These are phyloP conservation scores for Tanozyma kutaoensis DNA, from an alignment of 805 yeast species.

Conservation along the genomic window DNA sequence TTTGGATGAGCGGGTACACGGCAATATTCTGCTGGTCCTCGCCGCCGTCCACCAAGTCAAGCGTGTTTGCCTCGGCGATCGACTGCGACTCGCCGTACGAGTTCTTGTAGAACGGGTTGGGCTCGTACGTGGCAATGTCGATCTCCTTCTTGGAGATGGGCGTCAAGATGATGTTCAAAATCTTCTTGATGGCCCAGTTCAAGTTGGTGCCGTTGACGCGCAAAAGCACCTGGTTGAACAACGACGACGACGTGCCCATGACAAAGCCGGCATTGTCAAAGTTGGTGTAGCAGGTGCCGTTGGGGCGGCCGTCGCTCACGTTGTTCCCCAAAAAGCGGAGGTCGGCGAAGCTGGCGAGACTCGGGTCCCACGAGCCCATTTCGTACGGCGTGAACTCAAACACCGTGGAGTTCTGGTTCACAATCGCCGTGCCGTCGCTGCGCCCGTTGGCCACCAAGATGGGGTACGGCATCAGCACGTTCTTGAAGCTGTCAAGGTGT, in stretches of 20 bases:
- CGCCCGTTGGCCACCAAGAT: slow-evolving; percentile 28
- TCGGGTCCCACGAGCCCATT: slow-evolving; percentile 30
- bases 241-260: slow-evolving; percentile 26
- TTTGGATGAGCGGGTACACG: slow-evolving; percentile 47
- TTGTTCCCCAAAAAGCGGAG: slow-evolving; percentile 17
- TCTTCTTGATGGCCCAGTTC: slow-evolving; percentile 7
- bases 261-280: slow-evolving; percentile 26
- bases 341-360: slow-evolving; percentile 16
- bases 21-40: slow-evolving; percentile 68
- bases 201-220: slow-evolving; percentile 31
- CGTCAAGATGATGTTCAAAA: slow-evolving; percentile 11
- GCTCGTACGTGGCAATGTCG: slow-evolving; percentile 59
- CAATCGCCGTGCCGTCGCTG: slow-evolving; percentile 43
- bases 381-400: slow-evolving; percentile 26
- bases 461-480: too few relatives aligned
- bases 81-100: not conserved
- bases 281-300: slow-evolving; percentile 12
- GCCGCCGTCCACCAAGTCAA: slow-evolving; percentile 68
- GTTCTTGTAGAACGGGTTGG: slow-evolving; percentile 48
- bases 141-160: slow-evolving; percentile 34
- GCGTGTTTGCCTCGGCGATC: slow-evolving; percentile 18
- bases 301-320: slow-evolving; percentile 10
- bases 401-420: slow-evolving; percentile 55
- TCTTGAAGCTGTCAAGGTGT: not conserved
- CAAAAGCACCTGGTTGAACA: slow-evolving; percentile 38